phyloP scores from a whole-genome alignment of 1,284 basidiomycete genomes.

The Ustilago bromivora region DNA sequence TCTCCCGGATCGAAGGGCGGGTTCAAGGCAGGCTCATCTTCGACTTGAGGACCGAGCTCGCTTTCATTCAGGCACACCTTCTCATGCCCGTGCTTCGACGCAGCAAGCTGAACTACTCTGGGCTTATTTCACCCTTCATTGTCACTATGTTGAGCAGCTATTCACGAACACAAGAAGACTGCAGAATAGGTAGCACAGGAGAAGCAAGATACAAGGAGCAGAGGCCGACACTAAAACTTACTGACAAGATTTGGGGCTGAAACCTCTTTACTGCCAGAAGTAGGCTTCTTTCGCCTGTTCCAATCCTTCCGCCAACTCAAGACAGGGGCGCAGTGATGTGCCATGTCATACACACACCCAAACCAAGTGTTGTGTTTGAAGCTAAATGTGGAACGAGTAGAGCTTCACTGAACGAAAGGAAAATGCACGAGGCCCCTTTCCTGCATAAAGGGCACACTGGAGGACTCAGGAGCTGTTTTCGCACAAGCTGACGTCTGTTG shows the following conservation, averaged over 20 bases:
- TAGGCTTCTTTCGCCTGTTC: not conserved
- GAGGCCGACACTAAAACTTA: constrained; percentile 12
- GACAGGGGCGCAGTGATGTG: constrained; percentile 3
- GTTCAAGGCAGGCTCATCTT: not conserved
- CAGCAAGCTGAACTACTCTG: not conserved
- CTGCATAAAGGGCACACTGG: constrained; percentile 11
- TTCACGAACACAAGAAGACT: too few species aligned
- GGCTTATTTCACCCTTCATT: too few species aligned
- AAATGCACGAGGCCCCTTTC: constrained; percentile 32
- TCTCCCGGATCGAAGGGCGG: constrained; percentile 4
- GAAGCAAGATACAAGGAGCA: not conserved
- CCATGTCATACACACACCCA: constrained; percentile 6
- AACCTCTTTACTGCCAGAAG: not conserved
- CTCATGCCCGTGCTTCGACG: not conserved
- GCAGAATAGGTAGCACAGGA: not conserved
- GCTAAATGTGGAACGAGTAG: constrained; percentile 13
- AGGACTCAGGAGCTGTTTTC: constrained; percentile 4
- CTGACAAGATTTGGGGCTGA: constrained; percentile 11
- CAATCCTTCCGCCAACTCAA: not conserved
- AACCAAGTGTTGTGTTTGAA: not conserved
- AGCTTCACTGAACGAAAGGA: constrained; percentile 18
- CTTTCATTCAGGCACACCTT: not conserved
- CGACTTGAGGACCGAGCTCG: not conserved
- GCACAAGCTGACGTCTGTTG: constrained; percentile 27
- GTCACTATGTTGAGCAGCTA: not conserved